Percentiles rank a stretch among this genome's conserved stretches.
Conservation (phyloP, 2,329 filamentous ascomycete genomes). For the Colletotrichum sp. region DNA sequence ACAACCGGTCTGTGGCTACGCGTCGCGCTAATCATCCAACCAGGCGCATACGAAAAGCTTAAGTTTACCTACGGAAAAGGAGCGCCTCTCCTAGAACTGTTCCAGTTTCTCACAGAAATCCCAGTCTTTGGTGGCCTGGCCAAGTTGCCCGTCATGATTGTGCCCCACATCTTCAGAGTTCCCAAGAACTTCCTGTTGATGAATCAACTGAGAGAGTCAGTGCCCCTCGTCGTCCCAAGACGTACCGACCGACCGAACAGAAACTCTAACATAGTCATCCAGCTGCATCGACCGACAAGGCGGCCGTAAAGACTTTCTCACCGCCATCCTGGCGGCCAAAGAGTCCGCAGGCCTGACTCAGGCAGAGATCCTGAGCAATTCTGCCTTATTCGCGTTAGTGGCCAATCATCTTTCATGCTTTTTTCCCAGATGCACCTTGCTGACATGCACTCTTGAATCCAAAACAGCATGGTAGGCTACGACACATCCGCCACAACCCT, state of each 20-base stretch:
- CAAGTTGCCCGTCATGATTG: background rate
- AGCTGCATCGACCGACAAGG: background rate
- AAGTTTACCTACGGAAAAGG: background rate
- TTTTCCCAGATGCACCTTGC: background rate
- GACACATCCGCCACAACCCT: background rate
- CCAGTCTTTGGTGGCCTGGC: background rate
- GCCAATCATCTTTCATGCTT: background rate
- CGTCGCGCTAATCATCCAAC: background rate
- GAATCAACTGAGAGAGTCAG: conserved; percentile 1
- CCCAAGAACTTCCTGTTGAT: conserved; percentile 8
- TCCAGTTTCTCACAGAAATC: background rate
- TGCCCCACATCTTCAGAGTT: background rate
- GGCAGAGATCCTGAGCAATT: background rate
- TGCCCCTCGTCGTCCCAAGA: background rate
- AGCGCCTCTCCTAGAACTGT: background rate
- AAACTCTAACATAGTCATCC: background rate
- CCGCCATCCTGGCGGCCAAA: background rate
- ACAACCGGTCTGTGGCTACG: background rate
- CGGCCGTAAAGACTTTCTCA: conserved; percentile 1
- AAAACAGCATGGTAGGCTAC: conserved; percentile 4
- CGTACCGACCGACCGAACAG: background rate
- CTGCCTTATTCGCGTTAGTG: background rate
- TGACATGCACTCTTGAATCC: background rate
- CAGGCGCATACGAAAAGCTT: background rate
- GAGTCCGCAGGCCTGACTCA: background rate